These are phyloP conservation scores for Suillus placidus DNA, from an alignment of 768 basidiomycete genomes.

Conservation along the genomic window DNA sequence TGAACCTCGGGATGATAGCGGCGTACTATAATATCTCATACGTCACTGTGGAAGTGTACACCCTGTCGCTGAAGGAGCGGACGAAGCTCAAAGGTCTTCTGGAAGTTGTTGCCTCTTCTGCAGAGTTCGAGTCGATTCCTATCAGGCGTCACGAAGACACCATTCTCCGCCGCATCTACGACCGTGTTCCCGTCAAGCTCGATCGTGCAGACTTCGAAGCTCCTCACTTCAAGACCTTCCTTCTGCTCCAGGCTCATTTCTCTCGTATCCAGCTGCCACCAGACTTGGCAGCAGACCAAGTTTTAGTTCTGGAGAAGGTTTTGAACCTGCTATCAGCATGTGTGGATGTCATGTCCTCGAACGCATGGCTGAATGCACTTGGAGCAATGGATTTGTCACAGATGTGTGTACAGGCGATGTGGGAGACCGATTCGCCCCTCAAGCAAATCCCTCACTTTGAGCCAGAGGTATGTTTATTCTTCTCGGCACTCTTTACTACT, in stretches of 20 bases:
- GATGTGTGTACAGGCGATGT: constrained; percentile 98
- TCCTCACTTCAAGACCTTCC: constrained; percentile 98
- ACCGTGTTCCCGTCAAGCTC: constrained; percentile 95
- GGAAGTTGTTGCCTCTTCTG: constrained; percentile 95
- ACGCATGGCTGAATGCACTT: constrained; percentile 91
- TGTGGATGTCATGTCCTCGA: constrained; percentile 98
- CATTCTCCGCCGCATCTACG: constrained; percentile 87
- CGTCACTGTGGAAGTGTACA: constrained; percentile 97
- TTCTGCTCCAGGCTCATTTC: constrained; percentile 96
- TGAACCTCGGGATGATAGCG: constrained; percentile 98
- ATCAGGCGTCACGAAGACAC: constrained; percentile 93
- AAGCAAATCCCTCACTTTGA: constrained; percentile 98
- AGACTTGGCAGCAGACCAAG: constrained; percentile 92
- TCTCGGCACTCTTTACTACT: background rate
- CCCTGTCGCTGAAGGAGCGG: constrained; percentile 89
- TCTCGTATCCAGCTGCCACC: constrained; percentile 89
- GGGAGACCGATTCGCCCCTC: constrained; percentile 95
- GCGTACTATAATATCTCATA: constrained; percentile 96
- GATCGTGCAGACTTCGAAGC: constrained; percentile 84
- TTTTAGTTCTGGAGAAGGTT: constrained; percentile 84
- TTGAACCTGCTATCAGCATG: constrained; percentile 91
- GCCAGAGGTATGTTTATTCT: constrained; percentile 58
- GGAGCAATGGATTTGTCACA: constrained; percentile 98
- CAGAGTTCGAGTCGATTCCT: constrained; percentile 93
- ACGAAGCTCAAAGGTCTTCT: constrained; percentile 97